Evolutionary conservation across 345 rosid genomes (phyloP).

Genomic region (Bruguiera gymnorhiza): DNA sequence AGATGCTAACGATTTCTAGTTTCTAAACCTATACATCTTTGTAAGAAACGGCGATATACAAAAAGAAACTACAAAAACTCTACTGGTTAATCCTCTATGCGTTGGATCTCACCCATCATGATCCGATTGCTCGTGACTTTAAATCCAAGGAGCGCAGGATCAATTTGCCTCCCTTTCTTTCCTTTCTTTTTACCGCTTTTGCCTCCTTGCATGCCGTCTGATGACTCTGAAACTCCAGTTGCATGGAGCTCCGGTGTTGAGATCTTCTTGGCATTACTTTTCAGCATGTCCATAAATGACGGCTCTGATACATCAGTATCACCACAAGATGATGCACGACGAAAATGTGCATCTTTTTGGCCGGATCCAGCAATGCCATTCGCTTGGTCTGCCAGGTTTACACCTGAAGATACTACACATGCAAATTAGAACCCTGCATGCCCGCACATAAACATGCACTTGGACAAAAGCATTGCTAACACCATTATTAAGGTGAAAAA

Average conservation of each 20-base stretch:
- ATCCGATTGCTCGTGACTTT: slow-evolving; percentile 90
- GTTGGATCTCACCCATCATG: slow-evolving; percentile 88
- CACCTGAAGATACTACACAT: slow-evolving; percentile 1
- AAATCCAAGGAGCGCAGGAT: slow-evolving; percentile 88
- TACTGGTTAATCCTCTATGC: slow-evolving; percentile 39
- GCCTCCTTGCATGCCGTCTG: slow-evolving; percentile 23
- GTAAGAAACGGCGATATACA: not conserved
- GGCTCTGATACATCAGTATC: slow-evolving; percentile 56
- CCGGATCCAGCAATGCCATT: slow-evolving; percentile 25
- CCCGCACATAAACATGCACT: not conserved
- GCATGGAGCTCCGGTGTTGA: slow-evolving; percentile 10
- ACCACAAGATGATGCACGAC: slow-evolving; percentile 47
- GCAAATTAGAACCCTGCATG: too few relatives aligned
- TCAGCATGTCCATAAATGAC: slow-evolving; percentile 77
- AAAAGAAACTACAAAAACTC: not conserved
- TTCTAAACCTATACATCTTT: not conserved
- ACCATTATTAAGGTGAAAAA: not conserved
- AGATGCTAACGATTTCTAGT: not conserved
- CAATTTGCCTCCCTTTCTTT: slow-evolving; percentile 83
- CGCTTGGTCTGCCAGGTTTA: slow-evolving; percentile 11
- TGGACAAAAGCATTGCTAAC: not conserved
- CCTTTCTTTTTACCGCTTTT: slow-evolving; percentile 76
- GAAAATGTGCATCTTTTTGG: slow-evolving; percentile 47
- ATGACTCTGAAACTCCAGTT: slow-evolving; percentile 17
- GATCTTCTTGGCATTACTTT: slow-evolving; percentile 34